phyloP scores from a whole-genome alignment of 495 filamentous ascomycete species.

The Chaetomium tenue region DNA sequence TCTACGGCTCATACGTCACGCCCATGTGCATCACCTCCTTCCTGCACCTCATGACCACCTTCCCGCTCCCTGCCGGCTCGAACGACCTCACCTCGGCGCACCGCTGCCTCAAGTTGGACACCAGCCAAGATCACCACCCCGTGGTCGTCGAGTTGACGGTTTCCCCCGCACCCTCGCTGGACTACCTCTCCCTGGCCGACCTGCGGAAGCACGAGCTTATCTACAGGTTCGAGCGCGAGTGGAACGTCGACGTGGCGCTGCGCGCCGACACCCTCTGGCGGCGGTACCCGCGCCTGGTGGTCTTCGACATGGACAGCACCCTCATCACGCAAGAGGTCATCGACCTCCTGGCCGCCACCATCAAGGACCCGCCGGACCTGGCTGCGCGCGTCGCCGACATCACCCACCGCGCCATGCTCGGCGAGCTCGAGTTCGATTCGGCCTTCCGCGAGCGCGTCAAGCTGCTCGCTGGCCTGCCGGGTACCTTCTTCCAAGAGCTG shows the following conservation, averaged over 20 bases:
- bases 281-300: slow-evolving; percentile 73
- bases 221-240: slow-evolving; percentile 78
- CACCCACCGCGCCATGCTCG: slow-evolving; percentile 90
- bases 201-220: slow-evolving; percentile 76
- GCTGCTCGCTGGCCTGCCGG: slow-evolving; percentile 75
- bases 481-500: slow-evolving; percentile 77
- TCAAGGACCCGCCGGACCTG: slow-evolving; percentile 60
- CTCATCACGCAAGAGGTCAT: slow-evolving; percentile 96
- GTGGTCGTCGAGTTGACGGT: slow-evolving; percentile 69
- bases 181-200: slow-evolving; percentile 65
- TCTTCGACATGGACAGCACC: slow-evolving; percentile 98
- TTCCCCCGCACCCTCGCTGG: slow-evolving; percentile 62
- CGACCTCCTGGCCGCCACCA: slow-evolving; percentile 81
- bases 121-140: slow-evolving; percentile 50
- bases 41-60: slow-evolving; percentile 68
- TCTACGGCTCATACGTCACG: slow-evolving; percentile 74
- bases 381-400: slow-evolving; percentile 61
- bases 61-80: slow-evolving; percentile 56
- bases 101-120: slow-evolving; percentile 62
- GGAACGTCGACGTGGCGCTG: slow-evolving; percentile 80
- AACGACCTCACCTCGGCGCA: slow-evolving; percentile 64
- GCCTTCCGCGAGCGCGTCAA: slow-evolving; percentile 74
- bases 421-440: slow-evolving; percentile 88
- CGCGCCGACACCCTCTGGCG: slow-evolving; percentile 70
- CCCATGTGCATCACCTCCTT: slow-evolving; percentile 81